A percentile compares a stretch with the other conserved stretches of the same genome.
Conservation (phyloP, 23 red algal species). For the Gracilaria caudata region DNA sequence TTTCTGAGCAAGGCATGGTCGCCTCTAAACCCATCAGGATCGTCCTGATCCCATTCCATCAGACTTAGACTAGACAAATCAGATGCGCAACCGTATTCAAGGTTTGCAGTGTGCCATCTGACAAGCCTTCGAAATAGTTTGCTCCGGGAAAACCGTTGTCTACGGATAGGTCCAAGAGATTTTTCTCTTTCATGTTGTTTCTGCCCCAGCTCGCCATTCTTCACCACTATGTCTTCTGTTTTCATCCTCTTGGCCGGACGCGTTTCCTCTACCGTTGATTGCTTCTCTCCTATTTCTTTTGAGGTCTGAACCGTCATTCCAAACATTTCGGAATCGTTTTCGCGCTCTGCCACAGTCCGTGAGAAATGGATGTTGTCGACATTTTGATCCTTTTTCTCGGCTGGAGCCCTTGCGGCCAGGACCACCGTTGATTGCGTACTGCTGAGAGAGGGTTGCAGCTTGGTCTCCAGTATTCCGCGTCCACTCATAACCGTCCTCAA, state of each 20-base stretch:
- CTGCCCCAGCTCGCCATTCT: background rate
- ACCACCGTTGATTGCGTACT: constrained; percentile 8
- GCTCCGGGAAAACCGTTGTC: background rate
- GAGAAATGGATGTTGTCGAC: background rate
- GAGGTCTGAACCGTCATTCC: constrained; percentile 2
- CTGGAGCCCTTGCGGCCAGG: background rate
- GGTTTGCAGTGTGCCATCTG: constrained; percentile 89
- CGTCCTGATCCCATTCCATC: constrained; percentile 94
- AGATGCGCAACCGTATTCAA: constrained; percentile 95
- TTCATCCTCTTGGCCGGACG: background rate
- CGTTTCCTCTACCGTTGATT: background rate
- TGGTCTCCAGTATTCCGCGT: background rate
- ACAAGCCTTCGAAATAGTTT: constrained; percentile 48
- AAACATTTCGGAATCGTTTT: background rate
- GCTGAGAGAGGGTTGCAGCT: background rate
- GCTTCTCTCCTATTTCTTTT: background rate
- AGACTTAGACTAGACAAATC: constrained; percentile 63
- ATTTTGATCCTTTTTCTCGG: background rate
- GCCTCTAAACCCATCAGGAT: constrained; percentile 86
- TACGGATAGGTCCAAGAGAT: background rate
- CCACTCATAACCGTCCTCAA: constrained; percentile 43
- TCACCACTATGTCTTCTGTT: background rate
- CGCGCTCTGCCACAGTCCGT: background rate
- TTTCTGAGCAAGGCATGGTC: constrained; percentile 77
- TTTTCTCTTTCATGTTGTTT: background rate